Evolutionary conservation across 176 grass and related monocot genomes (phyloP), one percentile per base, ranked within the genome.

Genomic region (Hordeum marinum): DNA sequence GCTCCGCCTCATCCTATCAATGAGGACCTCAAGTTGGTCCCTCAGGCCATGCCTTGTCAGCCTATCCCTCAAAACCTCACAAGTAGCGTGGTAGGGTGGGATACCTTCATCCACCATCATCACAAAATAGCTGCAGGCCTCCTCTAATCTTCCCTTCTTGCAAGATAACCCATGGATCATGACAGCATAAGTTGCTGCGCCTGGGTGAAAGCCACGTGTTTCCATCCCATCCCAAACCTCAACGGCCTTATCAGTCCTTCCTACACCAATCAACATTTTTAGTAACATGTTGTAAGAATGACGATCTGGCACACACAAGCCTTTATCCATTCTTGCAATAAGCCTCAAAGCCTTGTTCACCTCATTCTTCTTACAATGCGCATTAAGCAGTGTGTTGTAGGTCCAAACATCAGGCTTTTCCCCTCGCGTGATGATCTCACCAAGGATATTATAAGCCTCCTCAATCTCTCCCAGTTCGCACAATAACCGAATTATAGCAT

Each of bases 141-240:
- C 89, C 85, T 95, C 91, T 80, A 84, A 83, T 61, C 72, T 90
- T 36, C 90, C 93, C 68, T 90, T 99, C 76, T 94, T 99, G 85
- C 88, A 90, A 89, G 88, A 91, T 52, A 99, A 60, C 29, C 90
- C 90, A 72, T 99, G 94, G 55, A 99, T 85, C 90, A 99, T 92
- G 36, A 99, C 91, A 11, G 96, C 88, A 68, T 92, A 99, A 74
- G 90, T 91, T 39, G 91, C 72, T 20, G 88, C 88, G 9, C 88
- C 75, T 15, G 91, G 93, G 67, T 99, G 88, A 80, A 92, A 99
- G 40, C 76, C 90, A 57, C 82, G 83, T 29, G 83, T 78, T 76
- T 94, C 91, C 96, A 96, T 99, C n/a, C 94, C 92, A 63, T 99
- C 92, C 93, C 93, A 99, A 82, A 96, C 78, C 67, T 92, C 93